Evolutionary conservation across 495 filamentous ascomycete genomes (phyloP).

Genomic region (Pseudotulostoma volvatum): DNA sequence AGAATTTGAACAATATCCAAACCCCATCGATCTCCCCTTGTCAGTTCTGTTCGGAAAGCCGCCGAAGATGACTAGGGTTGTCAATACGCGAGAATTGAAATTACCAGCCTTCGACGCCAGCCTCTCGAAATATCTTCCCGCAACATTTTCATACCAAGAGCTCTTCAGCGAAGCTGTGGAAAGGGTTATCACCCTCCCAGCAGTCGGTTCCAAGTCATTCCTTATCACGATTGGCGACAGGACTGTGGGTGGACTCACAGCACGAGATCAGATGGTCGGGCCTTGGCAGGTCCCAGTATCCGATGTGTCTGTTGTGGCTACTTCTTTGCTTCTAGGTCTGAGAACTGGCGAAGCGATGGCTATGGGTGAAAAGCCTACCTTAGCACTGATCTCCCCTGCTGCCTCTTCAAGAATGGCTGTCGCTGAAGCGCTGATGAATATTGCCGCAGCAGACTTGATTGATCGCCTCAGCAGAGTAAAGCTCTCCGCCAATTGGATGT

Average conservation of each 20-base stretch:
- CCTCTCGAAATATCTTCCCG: conserved; percentile 44
- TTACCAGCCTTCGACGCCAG: conserved; percentile 59
- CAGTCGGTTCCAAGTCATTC: conserved; percentile 91
- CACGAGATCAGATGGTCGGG: conserved; percentile 89
- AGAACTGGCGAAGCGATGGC: conserved; percentile 89
- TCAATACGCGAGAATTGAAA: conserved; percentile 51
- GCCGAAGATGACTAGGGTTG: conserved; percentile 65
- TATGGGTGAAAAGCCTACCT: conserved; percentile 83
- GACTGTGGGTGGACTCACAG: conserved; percentile 75
- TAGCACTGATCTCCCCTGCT: conserved; percentile 79
- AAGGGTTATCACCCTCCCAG: conserved; percentile 66
- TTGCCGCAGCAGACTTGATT: conserved; percentile 71
- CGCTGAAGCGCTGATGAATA: conserved; percentile 82
- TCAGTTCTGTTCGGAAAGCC: conserved; percentile 82
- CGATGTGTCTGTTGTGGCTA: conserved; percentile 81
- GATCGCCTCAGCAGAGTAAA: conserved; percentile 62
- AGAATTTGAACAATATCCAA: conserved; percentile 58
- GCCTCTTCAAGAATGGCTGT: conserved; percentile 97
- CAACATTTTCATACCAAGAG: conserved; percentile 40
- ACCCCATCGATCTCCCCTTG: conserved; percentile 83
- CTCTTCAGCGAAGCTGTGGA: conserved; percentile 59
- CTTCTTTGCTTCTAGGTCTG: conserved; percentile 53
- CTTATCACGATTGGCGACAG: conserved; percentile 93
- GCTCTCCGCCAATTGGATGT: conserved; percentile 98
- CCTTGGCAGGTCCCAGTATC: conserved; percentile 93